phyloP scores from a whole-genome alignment of 176 grass and related monocot genomes.

The Typha latifolia region DNA sequence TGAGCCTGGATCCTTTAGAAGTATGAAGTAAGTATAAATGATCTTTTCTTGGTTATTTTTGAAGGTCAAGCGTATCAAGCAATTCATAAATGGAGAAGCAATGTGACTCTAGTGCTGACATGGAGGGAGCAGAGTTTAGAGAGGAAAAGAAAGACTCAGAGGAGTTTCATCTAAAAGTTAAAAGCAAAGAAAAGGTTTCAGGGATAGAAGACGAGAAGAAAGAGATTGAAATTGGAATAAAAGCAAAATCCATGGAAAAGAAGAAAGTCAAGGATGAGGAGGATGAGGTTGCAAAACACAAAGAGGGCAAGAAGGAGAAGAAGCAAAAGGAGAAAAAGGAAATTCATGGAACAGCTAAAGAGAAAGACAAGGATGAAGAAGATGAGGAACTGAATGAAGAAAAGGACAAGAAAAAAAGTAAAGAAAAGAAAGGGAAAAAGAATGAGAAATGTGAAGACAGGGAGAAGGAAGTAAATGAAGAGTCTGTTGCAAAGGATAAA shows the following conservation, averaged over 20 bases:
- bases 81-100: conserved; percentile 34
- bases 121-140: conserved; percentile 9
- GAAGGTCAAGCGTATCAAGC: background rate
- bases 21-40: no score
- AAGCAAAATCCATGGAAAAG: conserved; percentile 42
- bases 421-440: conserved; percentile 7
- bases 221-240: conserved; percentile 37
- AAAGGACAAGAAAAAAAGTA: background rate
- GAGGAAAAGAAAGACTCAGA: conserved; percentile 38
- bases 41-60: background rate
- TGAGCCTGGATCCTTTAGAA: no score
- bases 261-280: conserved; percentile 30
- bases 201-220: conserved; percentile 31
- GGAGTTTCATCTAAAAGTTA: conserved; percentile 58
- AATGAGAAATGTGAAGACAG: conserved; percentile 8
- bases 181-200: conserved; percentile 37
- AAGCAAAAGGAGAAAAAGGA: conserved; percentile 13
- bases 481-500: background rate
- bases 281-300: conserved; percentile 2
- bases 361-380: background rate
- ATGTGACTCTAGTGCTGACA: conserved; percentile 5
- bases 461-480: conserved; percentile 27
- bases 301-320: conserved; percentile 10
- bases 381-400: background rate
- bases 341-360: background rate